These are phyloP conservation scores for Leccinellum rugosiceps DNA, from an alignment of 768 basidiomycete species.

Conservation along the genomic window DNA sequence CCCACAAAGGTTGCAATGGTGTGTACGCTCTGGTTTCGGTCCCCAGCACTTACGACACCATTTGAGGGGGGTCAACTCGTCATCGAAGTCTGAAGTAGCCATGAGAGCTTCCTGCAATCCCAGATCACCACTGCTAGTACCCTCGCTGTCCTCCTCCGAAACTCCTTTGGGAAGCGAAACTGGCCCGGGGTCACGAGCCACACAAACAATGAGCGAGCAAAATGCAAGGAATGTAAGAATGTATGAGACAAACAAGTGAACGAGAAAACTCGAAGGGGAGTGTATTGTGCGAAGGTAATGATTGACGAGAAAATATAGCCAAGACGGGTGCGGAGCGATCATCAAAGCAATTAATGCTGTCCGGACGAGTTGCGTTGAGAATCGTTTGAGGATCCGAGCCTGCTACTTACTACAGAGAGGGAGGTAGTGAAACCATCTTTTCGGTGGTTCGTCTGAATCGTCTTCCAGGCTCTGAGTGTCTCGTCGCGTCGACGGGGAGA, in stretches of 20 bases:
- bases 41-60: slow-evolving; percentile 82
- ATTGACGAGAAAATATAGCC: slow-evolving; percentile 62
- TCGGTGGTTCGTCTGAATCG: slow-evolving; percentile 36
- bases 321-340: slow-evolving; percentile 71
- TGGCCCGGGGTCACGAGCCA: slow-evolving; percentile 74
- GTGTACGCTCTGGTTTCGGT: slow-evolving; percentile 75
- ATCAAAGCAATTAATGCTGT: slow-evolving; percentile 54
- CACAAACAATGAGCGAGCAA: slow-evolving; percentile 69
- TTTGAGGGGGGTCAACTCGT: slow-evolving; percentile 53
- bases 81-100: slow-evolving; percentile 44
- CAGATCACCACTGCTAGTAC: slow-evolving; percentile 39
- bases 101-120: slow-evolving; percentile 62
- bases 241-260: slow-evolving; percentile 60
- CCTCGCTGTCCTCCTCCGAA: slow-evolving; percentile 27
- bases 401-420: slow-evolving; percentile 53
- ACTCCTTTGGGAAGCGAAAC: slow-evolving; percentile 31
- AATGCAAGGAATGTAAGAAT: slow-evolving; percentile 65
- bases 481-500: slow-evolving; percentile 13
- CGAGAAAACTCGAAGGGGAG: slow-evolving; percentile 42
- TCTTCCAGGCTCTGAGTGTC: slow-evolving; percentile 19
- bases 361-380: slow-evolving; percentile 3
- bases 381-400: neutral
- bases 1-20: slow-evolving; percentile 73
- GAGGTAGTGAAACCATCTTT: slow-evolving; percentile 55
- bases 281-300: slow-evolving; percentile 60